These are phyloP conservation scores for Neurospora sp. DNA, from an alignment of 495 filamentous ascomycete species.

Conservation along the genomic window DNA sequence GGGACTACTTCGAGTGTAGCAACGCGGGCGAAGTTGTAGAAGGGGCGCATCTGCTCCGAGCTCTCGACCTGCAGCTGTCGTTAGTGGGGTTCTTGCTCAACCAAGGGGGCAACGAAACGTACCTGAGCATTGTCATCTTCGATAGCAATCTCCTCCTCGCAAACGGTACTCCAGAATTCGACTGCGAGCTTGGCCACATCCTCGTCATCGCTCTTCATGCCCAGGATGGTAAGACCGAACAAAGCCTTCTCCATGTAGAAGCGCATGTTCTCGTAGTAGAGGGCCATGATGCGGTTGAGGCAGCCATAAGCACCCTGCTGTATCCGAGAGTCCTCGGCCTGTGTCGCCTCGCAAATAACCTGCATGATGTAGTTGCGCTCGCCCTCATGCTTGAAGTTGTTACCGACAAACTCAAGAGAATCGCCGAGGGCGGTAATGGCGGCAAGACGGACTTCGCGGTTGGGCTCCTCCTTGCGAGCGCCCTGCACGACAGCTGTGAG, in stretches of 20 bases:
- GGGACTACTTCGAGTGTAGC: constrained; percentile 89
- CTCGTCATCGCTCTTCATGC: constrained; percentile 96
- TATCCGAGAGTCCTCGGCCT: constrained; percentile 77
- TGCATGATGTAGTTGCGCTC: constrained; percentile 99
- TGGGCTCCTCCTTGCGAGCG: constrained; percentile 88
- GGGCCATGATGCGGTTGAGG: constrained; percentile 92
- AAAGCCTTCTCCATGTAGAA: constrained; percentile 99
- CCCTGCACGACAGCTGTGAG: constrained; percentile 96
- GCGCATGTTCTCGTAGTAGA: constrained; percentile 98
- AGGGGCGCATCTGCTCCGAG: constrained; percentile 67
- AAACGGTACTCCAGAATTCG: constrained; percentile 99
- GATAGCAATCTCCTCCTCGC: constrained; percentile 94
- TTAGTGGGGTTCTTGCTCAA: constrained; percentile 10
- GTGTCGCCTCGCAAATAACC: constrained; percentile 97
- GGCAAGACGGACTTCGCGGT: constrained; percentile 77
- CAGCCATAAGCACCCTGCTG: constrained; percentile 94
- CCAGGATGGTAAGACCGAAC: constrained; percentile 95
- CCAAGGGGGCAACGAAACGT: constrained; percentile 15
- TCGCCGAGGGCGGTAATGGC: constrained; percentile 91
- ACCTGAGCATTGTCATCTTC: constrained; percentile 93
- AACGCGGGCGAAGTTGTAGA: constrained; percentile 84
- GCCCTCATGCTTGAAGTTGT: constrained; percentile 97
- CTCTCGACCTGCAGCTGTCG: constrained; percentile 46
- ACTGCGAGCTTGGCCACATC: constrained; percentile 96
- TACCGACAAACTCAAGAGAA: constrained; percentile 93